Evolutionary conservation across 257 asterid species (phyloP).

Genomic region (Ophiorrhiza pumila): DNA sequence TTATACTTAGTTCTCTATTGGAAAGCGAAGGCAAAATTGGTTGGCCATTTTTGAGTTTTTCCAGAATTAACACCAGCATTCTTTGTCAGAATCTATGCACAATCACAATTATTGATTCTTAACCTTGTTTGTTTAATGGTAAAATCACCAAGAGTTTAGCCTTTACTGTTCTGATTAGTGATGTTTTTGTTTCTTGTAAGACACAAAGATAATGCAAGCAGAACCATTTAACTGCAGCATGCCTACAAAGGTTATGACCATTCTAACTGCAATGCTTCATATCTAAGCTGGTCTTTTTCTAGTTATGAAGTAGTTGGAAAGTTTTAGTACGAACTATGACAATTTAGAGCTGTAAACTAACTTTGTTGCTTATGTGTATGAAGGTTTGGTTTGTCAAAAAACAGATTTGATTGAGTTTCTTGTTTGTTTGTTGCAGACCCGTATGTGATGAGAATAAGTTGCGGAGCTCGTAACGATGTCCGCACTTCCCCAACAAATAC

Average conservation of each 20-base stretch:
- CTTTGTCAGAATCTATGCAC: neutral
- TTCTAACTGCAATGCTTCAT: neutral
- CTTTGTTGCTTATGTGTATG: neutral
- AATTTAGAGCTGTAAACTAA: neutral
- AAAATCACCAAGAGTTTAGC: neutral
- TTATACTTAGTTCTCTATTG: neutral
- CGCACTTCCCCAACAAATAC: slow-evolving; percentile 69
- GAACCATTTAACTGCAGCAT: neutral
- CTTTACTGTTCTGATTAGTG: neutral
- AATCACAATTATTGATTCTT: neutral
- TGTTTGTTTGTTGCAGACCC: slow-evolving; percentile 52
- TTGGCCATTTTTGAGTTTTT: neutral
- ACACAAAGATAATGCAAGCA: neutral
- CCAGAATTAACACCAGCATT: neutral
- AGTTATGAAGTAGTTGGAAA: neutral
- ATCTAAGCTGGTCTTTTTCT: neutral
- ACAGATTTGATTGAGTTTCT: neutral
- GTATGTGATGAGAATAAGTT: slow-evolving; percentile 87
- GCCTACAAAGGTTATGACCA: neutral
- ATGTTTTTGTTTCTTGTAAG: neutral
- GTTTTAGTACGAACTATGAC: neutral
- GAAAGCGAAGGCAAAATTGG: neutral
- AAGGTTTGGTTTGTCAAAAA: neutral
- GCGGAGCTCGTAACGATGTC: slow-evolving; percentile 84
- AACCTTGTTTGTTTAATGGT: neutral